Base-by-base conservation (phyloP, 371 early-diverging fungal genomes). In the Mucor circinelloides region DNA sequence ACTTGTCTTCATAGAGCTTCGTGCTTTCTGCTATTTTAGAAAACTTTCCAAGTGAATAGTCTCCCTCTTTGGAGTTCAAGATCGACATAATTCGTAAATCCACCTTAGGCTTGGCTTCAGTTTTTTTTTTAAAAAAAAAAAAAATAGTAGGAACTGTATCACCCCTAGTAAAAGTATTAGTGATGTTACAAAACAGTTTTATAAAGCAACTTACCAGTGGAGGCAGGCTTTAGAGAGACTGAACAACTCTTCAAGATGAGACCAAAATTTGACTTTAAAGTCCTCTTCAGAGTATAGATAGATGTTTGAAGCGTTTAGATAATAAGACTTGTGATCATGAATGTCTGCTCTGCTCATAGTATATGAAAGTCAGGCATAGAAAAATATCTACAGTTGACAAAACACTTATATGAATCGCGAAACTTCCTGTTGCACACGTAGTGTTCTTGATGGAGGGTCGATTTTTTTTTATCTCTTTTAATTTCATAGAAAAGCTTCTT, bases 191-290 rank as follows among this genome's bases (percentile, higher is more conserved):
- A 69, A 69, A 64, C 64, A 64, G 56, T 58, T 69, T 69, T 46
- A 59, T 69, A 69, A 69, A 69, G 19, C 64, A 69, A 60, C 69
- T 60, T 54, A 64, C 60, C 69, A 69, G 64, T 69, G 64, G 25
- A 64, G 60, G 58, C 69, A 63, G 64, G 63, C 69, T 25, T 64
- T 59, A 28, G 64, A 69, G 8, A 63, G 40, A 69, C 64, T 44
- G 55, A 64, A 64, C 40, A 64, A 46, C 36, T 68, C 64, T 58
- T 68, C 64, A 63, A 68, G 59, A 68, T 68, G 68, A 7, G 59
- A 50, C 68, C n/a, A n/a, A n/a, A n/a, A n/a, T n/a, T n/a, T n/a
- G n/a, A n/a, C 58, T 59, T 68, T 68, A 59, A 68, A 68, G 28
- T 63, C 68, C 48, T 68, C 68, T 68, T 68, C 68, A 13, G 63